Evolutionary conservation across 202 grass and related monocot species (phyloP), one percentile per base, ranked within the genome.

Genomic region (Musa balbisiana): DNA sequence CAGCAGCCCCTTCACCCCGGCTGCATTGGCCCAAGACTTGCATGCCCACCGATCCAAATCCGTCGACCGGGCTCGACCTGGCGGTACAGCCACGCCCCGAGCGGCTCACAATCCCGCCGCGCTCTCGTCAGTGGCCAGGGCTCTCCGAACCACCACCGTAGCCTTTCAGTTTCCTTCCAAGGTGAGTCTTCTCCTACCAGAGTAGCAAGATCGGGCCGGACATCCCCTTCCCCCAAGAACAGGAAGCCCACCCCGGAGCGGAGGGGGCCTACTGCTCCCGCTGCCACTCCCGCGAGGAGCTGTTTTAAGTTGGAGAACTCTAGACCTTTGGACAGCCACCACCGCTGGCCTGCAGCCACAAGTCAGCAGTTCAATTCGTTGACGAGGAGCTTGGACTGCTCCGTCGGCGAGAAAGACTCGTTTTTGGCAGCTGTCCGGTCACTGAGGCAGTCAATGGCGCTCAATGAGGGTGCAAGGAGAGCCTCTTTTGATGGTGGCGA

Each of bases 91-190:
- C 75, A 76, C 14, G 84, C 84, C 49, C 78, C 85, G 55, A 83
- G 84, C 64, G 85, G 76, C 66, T 55, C 54, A 13, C 73, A 14
- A 51, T n/a, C 17, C 49, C 54, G 25, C 20, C 75, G 2, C 23
- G 73, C 10, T 58, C 69, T 54, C 71, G 53, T 3, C 72, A 13
- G 16, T n/a, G 33, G 17, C 58, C 62, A 23, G 80, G 69, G 8
- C 68, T 80, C 13, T 84, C 78, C 15, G 80, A 25, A 94, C 91
- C 83, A 99, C 91, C 73, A 92, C 92, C 85, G 95, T 76, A 99
- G 95, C 79, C 87, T 99, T 9, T 99, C 95, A 15, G 95, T 99
- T 79, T 99, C 95, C 19, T 99, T 99, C 81, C 95, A 99, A 83
- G 95, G 95, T 29, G 95, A 87, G 69, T 99, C 95, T 21, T 99